These are phyloP conservation scores for Mortierella sp. DNA, from an alignment of 371 early-diverging fungal species.

Conservation along the genomic window DNA sequence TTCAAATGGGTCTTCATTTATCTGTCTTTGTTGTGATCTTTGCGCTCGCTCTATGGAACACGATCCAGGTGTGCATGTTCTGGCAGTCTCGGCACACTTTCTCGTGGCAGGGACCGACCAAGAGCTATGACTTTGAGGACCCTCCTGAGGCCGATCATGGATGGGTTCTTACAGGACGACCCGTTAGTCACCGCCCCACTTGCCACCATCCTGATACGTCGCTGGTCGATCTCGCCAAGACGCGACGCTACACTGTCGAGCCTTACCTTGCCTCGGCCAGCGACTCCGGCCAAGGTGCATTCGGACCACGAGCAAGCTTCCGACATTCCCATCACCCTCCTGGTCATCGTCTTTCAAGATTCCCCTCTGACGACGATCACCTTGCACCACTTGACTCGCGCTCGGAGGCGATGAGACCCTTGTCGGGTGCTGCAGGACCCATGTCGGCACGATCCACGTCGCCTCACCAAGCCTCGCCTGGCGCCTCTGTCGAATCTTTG, in stretches of 20 bases:
- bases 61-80: conserved; percentile 45
- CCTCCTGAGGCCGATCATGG: conserved; percentile 12
- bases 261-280: conserved; percentile 37
- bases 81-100: conserved; percentile 31
- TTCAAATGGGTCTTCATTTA: conserved; percentile 50
- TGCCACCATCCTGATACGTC: conserved; percentile 15
- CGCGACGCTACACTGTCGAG: conserved; percentile 46
- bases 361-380: conserved; percentile 24
- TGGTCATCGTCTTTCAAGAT: conserved; percentile 19
- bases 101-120: conserved; percentile 37
- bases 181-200: conserved; percentile 16
- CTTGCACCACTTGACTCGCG: conserved; percentile 16
- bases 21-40: conserved; percentile 48
- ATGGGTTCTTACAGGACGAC: conserved; percentile 33
- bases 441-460: conserved; percentile 42
- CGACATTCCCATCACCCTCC: conserved; percentile 30
- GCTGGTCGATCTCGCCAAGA: conserved; percentile 11
- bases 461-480: conserved; percentile 31
- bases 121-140: conserved; percentile 29
- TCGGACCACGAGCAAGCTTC: conserved; percentile 16
- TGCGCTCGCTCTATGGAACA: conserved; percentile 53
- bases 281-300: conserved; percentile 7
- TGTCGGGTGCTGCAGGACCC: conserved; percentile 33
- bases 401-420: conserved; percentile 32
- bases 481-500: conserved; percentile 27